Percentiles rank a stretch among this genome's conserved stretches.
phyloP scores from a whole-genome alignment of 2,329 filamentous ascomycete species.

The Penicillium frequentans region DNA sequence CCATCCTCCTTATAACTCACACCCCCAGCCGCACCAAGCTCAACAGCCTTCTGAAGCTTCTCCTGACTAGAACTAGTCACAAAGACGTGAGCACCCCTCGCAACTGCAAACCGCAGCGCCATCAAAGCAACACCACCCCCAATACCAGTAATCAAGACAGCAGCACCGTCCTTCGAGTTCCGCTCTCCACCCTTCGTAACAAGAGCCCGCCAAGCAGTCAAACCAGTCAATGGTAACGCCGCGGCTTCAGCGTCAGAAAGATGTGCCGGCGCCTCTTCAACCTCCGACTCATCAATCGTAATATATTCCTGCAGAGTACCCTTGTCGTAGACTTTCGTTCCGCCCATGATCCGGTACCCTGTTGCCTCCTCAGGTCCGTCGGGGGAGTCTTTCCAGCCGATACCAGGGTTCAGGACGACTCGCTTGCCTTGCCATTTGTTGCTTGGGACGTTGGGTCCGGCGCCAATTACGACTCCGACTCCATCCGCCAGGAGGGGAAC shows the following conservation, averaged over 20 bases:
- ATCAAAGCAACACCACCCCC: conserved; percentile 88
- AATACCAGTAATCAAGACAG: conserved; percentile 85
- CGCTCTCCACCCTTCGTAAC: conserved; percentile 71
- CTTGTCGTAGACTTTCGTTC: conserved; percentile 61
- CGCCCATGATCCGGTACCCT: conserved; percentile 48
- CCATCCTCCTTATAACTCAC: conserved; percentile 74
- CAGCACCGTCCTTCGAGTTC: conserved; percentile 58
- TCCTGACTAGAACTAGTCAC: conserved; percentile 73
- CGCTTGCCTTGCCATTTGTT: conserved; percentile 61
- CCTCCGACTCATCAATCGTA: conserved; percentile 66
- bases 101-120: conserved; percentile 76
- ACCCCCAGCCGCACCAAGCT: conserved; percentile 77
- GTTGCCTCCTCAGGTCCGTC: conserved; percentile 68
- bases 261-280: conserved; percentile 75
- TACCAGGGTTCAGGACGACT: conserved; percentile 76
- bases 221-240: conserved; percentile 77
- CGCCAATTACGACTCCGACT: conserved; percentile 68
- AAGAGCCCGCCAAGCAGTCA: conserved; percentile 86
- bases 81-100: conserved; percentile 72
- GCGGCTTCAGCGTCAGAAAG: conserved; percentile 73
- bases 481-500: conserved; percentile 81
- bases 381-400: conserved; percentile 71
- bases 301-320: conserved; percentile 77
- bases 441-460: conserved; percentile 55
- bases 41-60: conserved; percentile 71